A percentile compares a stretch with the other conserved stretches of the same genome.
These are phyloP conservation scores for Plantago lanceolata DNA, from an alignment of 305 asterid genomes.

Conservation along the genomic window DNA sequence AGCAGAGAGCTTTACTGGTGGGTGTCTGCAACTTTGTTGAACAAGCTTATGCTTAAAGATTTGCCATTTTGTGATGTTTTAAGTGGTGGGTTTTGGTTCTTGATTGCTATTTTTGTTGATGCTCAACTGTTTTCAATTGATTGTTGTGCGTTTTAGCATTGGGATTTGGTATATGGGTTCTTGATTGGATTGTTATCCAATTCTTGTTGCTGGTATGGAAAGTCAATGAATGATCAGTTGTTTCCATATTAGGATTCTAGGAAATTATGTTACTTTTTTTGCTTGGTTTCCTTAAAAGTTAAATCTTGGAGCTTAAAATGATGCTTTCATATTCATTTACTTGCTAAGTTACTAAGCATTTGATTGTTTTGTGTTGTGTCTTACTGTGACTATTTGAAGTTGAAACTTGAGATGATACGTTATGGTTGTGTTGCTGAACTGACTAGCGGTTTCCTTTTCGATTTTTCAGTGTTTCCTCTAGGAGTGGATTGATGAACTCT, in stretches of 20 bases:
- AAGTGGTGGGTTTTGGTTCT: conserved; percentile 18
- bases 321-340: neutral
- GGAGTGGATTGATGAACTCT: conserved; percentile 35
- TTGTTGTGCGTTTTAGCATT: conserved; percentile 15
- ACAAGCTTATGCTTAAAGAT: conserved; percentile 13
- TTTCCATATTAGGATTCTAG: neutral
- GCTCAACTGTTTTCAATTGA: conserved; percentile 15
- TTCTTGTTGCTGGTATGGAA: conserved; percentile 11
- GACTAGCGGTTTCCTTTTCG: neutral
- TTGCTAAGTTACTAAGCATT: neutral
- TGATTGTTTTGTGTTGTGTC: neutral
- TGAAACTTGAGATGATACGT: neutral
- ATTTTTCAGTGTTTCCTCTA: conserved; percentile 30
- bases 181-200: conserved; percentile 13
- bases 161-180: neutral
- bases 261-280: neutral
- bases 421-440: conserved; percentile 5
- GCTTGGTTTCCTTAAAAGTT: conserved; percentile 5
- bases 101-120: conserved; percentile 23
- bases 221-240: conserved; percentile 25
- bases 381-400: conserved; percentile 16
- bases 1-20: conserved; percentile 28
- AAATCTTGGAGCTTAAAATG: conserved; percentile 9
- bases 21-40: conserved; percentile 14
- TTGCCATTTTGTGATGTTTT: conserved; percentile 1